Base-by-base conservation (phyloP, 2,329 filamentous ascomycete genomes). In the Epichloe elymi region DNA sequence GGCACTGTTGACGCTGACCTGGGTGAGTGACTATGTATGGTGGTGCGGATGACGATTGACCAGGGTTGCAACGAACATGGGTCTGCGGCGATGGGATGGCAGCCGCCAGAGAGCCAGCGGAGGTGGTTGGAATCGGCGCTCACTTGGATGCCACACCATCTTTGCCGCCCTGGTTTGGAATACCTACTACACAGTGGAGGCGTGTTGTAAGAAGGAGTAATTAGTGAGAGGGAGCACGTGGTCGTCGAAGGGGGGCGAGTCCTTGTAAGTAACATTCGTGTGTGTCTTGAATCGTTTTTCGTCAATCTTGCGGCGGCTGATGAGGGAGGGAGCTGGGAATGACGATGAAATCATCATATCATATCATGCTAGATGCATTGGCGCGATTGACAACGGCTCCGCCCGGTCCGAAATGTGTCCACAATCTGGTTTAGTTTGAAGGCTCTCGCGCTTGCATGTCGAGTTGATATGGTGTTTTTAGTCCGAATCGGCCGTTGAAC, bases 51-150 rank as follows among this genome's bases (percentile, higher is more conserved):
- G 46, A 48, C 42, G 51, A 39, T 36, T 33, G 49, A 37, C 51
- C 45, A 46, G 48, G 53, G 55, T 55, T 51, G 40, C 53, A 55
- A 38, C 39, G 41, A 46, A 46, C 51, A 48, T 54, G 49, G 46
- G 49, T 51, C 48, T 30, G n/a, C 33, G 30, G 51, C 23, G 48
- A 30, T 20, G 39, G 40, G 23, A 30, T 30, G 30, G 15, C 8
- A 49, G 46, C 46, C 30, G 41, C 33, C 40, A 23, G 33, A 36
- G 44, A 42, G 17, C 15, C 6, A 47, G 20, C 19, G 17, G 39
- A 48, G 23, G 20, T 33, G 37, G 37, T 26, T 39, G 35, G 19
- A n/a, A 37, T 47, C 45, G 19, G 35, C 36, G 11, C 45, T 17
- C 14, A 33, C 10, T 46, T 36, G 45, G 49, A 49, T 49, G 46